These are phyloP conservation scores for Globisporangium abappressorium DNA, from an alignment of 352 stramenopile genomes.

Conservation along the genomic window DNA sequence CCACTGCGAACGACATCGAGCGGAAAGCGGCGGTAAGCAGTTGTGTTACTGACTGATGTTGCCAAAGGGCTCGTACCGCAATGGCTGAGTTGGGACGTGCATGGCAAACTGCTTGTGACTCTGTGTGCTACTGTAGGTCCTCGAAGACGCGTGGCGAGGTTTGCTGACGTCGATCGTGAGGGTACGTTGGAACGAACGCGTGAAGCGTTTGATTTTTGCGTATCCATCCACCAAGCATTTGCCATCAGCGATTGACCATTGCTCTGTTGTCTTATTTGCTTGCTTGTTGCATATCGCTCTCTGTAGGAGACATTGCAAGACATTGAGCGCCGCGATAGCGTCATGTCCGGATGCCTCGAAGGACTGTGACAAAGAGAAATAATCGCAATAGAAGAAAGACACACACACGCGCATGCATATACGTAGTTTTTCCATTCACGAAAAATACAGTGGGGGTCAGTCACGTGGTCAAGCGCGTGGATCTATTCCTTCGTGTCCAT, in stretches of 20 bases:
- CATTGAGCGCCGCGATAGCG: constrained; percentile 60
- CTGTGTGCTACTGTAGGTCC: constrained; percentile 21
- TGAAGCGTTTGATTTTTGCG: not conserved
- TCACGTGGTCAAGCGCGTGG: not conserved
- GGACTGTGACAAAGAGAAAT: constrained; percentile 32
- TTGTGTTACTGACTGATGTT: not conserved
- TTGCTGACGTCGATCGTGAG: constrained; percentile 58
- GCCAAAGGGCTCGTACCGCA: too few relatives aligned
- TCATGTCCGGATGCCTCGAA: constrained; percentile 66
- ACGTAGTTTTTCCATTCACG: not conserved
- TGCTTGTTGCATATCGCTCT: not conserved
- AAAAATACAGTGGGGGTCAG: not conserved
- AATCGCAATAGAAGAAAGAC: not conserved
- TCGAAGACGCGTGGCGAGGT: constrained; percentile 53
- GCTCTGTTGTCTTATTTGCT: not conserved
- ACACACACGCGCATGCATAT: not conserved
- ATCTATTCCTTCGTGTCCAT: constrained; percentile 60
- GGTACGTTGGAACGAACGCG: constrained; percentile 23
- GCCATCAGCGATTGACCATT: not conserved
- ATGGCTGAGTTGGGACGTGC: too few relatives aligned
- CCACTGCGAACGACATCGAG: constrained; percentile 42
- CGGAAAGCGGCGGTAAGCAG: constrained; percentile 42
- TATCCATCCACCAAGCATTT: not conserved
- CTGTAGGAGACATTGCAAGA: constrained; percentile 67
- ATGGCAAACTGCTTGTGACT: too few relatives aligned